Conservation (phyloP, 2,329 filamentous ascomycete species). For the Venturia effusa region DNA sequence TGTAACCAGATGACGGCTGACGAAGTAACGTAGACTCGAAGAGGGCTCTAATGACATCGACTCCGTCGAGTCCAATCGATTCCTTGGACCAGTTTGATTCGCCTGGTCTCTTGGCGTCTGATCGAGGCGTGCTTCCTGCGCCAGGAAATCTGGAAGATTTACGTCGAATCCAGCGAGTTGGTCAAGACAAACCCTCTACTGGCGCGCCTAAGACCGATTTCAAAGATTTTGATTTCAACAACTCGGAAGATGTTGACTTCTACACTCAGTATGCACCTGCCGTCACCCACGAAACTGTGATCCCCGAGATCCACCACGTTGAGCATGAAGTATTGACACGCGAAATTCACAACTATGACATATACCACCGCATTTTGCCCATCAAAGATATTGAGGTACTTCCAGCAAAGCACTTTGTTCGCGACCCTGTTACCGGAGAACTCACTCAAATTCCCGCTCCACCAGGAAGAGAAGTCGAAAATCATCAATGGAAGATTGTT, state of each 20-base stretch:
- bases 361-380: conserved; percentile 42
- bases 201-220: background rate
- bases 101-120: background rate
- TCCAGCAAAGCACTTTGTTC: conserved; percentile 41
- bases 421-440: conserved; percentile 19
- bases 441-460: conserved; percentile 37
- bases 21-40: background rate
- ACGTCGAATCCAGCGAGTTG: background rate
- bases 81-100: background rate
- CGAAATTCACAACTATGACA: conserved; percentile 44
- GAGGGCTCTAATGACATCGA: background rate
- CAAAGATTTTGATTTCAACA: background rate
- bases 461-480: conserved; percentile 16
- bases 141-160: background rate
- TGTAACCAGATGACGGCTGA: background rate
- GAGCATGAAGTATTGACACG: conserved; percentile 37
- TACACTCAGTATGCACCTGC: conserved; percentile 33
- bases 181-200: background rate
- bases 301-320: conserved; percentile 34
- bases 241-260: conserved; percentile 20
- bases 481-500: conserved; percentile 17
- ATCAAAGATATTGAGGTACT: conserved; percentile 43
- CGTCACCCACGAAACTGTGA: conserved; percentile 40
- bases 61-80: background rate
- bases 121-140: background rate